A percentile compares a stretch with the other conserved stretches of the same genome.
Conservation (phyloP, 2,329 filamentous ascomycete species). For the Fusarium tuaranense region DNA sequence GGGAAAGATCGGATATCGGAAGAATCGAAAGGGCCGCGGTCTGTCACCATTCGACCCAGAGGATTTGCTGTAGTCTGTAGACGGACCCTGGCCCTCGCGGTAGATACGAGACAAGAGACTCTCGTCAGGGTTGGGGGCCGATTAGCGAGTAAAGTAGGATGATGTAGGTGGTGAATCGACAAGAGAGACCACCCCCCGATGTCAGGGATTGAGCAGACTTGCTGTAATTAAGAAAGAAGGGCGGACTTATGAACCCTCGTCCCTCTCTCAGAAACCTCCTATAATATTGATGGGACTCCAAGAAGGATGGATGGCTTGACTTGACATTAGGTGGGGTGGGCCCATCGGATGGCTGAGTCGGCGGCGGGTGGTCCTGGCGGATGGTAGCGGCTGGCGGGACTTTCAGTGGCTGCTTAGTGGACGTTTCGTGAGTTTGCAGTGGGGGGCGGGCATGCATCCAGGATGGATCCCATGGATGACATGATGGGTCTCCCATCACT, state of each 20-base stretch:
- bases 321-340: constrained; percentile 30
- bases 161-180: constrained; percentile 26
- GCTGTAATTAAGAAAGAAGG: constrained; percentile 9
- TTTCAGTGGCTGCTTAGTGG: constrained; percentile 6
- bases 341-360: constrained; percentile 31
- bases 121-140: constrained; percentile 29
- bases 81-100: constrained; percentile 36
- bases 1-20: constrained; percentile 41
- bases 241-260: constrained; percentile 28
- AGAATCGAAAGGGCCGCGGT: constrained; percentile 38
- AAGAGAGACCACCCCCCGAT: constrained; percentile 12
- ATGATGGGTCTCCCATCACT: background rate
- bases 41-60: constrained; percentile 37
- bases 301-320: constrained; percentile 19
- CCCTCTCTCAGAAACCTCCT: constrained; percentile 31
- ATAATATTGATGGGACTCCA: constrained; percentile 32
- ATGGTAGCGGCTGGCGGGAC: constrained; percentile 26
- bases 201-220: constrained; percentile 10
- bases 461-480: background rate
- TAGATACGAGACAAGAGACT: background rate
- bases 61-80: constrained; percentile 26
- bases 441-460: background rate
- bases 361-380: constrained; percentile 29
- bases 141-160: constrained; percentile 14
- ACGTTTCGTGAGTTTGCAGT: constrained; percentile 19